These are phyloP conservation scores for Arthrobotrys conoides DNA, from an alignment of 2,329 filamentous ascomycete genomes.

Conservation along the genomic window DNA sequence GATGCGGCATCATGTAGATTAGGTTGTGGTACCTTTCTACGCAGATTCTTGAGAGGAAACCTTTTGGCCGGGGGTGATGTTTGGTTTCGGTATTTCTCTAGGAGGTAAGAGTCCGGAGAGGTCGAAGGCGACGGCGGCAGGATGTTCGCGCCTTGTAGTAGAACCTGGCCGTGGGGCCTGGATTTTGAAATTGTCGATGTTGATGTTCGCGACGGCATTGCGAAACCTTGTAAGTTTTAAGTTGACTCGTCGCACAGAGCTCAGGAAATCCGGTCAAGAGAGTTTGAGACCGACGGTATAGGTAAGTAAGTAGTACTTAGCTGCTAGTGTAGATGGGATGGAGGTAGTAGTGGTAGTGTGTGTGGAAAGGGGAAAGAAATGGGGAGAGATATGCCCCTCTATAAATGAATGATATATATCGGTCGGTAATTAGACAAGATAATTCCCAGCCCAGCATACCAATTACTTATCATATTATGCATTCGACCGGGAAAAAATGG, in stretches of 20 bases:
- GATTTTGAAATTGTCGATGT: constrained; percentile 42
- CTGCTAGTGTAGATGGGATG: neutral
- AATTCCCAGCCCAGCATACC: neutral
- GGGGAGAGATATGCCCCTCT: constrained; percentile 20
- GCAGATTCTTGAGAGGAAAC: constrained; percentile 49
- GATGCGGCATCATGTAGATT: constrained; percentile 52
- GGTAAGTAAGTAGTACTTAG: neutral
- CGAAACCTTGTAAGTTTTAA: constrained; percentile 5
- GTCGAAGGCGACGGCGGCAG: constrained; percentile 47
- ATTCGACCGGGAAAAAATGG: constrained; percentile 1
- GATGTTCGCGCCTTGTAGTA: constrained; percentile 24
- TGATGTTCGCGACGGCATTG: constrained; percentile 48
- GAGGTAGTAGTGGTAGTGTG: neutral
- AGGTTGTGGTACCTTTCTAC: constrained; percentile 46
- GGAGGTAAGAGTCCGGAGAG: constrained; percentile 48
- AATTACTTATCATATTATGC: neutral
- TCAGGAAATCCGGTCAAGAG: neutral
- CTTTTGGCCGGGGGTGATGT: constrained; percentile 32
- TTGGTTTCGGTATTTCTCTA: constrained; percentile 33
- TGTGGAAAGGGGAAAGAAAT: constrained; percentile 16
- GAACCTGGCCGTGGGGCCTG: constrained; percentile 33
- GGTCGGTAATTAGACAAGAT: neutral
- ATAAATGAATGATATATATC: constrained; percentile 18
- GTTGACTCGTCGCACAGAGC: neutral
- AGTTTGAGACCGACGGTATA: neutral